Evolutionary conservation across 768 basidiomycete species (phyloP).

Genomic region (Agrocybe chaxingu): DNA sequence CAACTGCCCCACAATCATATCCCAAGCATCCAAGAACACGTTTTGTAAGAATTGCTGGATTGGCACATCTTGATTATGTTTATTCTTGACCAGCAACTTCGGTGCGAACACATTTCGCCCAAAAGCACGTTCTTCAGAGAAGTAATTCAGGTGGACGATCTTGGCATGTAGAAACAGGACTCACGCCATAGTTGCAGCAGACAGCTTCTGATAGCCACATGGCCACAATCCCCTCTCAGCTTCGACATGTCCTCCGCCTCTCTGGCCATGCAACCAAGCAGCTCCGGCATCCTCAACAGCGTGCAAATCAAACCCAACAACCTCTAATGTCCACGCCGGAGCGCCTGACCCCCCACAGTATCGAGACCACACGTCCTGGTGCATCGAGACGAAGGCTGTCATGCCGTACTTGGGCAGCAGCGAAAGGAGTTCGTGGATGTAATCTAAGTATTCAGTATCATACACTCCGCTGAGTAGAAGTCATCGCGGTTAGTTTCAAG

Average conservation of each 20-base stretch:
- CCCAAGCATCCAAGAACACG: constrained; percentile 77
- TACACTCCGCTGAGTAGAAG: constrained; percentile 65
- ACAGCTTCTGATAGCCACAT: constrained; percentile 89
- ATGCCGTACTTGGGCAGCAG: constrained; percentile 72
- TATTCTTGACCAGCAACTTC: constrained; percentile 54
- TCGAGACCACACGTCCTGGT: constrained; percentile 96
- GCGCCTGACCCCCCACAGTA: constrained; percentile 95
- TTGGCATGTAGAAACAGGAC: constrained; percentile 22
- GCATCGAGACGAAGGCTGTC: constrained; percentile 73
- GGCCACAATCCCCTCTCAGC: constrained; percentile 88
- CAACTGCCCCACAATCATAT: constrained; percentile 63
- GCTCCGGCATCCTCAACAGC: constrained; percentile 80
- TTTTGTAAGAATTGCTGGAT: constrained; percentile 84
- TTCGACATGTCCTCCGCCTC: constrained; percentile 71
- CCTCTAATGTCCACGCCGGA: constrained; percentile 91
- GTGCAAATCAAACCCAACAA: constrained; percentile 80
- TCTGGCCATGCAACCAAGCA: constrained; percentile 83
- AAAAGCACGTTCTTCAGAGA: constrained; percentile 75
- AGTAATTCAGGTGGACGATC: background rate
- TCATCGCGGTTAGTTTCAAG: background rate
- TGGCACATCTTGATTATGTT: constrained; percentile 47
- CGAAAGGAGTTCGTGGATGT: constrained; percentile 67
- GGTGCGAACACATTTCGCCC: constrained; percentile 89
- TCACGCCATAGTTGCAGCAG: constrained; percentile 91
- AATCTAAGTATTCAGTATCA: constrained; percentile 78